Evolutionary conservation across 1,284 basidiomycete species (phyloP), one percentile per base, ranked within the genome.

Genomic region (Coniferiporia sulphurascens): DNA sequence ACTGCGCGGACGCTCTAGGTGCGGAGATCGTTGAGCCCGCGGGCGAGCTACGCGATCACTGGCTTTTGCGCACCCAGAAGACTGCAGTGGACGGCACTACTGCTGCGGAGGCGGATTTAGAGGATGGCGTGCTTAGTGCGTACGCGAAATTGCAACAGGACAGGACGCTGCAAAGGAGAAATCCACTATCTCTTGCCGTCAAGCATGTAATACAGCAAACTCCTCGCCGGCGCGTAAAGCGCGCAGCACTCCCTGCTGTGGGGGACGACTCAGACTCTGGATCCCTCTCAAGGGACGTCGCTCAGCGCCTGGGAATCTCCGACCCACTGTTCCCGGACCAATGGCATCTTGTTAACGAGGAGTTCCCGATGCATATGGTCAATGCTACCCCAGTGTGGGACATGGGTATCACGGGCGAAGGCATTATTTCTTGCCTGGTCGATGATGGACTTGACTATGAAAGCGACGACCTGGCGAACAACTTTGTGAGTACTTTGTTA

Each of bases 381-480:
- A 95, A 95, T 67, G 85, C 90, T n/a, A 85, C 89, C 0, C 78
- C 79, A n/a, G 79, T 94, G 0, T 95, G 93, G 93, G 86, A 90
- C 43, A 81, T 87, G 74, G 93, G 92, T 1, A 81, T 95, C 63
- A 92, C 87, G 0, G 97, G 97, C 1, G 81, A 87, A 65, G 94
- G 92, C 19, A 79, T 98, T 49, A 89, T 91, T 53, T 86, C 95
- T 4, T 92, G 92, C 7, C 80, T 99, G 52, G 89, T 99, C 27
- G 97, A 99, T 71, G 97, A 99, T 71, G 97, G 97, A 0, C 75
- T 99, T 64, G 97, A 99, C 71, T 91, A 94, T 71, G 84, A 86
- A 52, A 93, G 87, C 67, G 84, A 87, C 19, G 96, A 99, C 73
- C 78, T 99, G 48, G 85, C 86, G 44, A 86, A 81, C 45, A 98